Evolutionary conservation across 352 stramenopile genomes (phyloP).

Genomic region (Globisporangium emineosum): DNA sequence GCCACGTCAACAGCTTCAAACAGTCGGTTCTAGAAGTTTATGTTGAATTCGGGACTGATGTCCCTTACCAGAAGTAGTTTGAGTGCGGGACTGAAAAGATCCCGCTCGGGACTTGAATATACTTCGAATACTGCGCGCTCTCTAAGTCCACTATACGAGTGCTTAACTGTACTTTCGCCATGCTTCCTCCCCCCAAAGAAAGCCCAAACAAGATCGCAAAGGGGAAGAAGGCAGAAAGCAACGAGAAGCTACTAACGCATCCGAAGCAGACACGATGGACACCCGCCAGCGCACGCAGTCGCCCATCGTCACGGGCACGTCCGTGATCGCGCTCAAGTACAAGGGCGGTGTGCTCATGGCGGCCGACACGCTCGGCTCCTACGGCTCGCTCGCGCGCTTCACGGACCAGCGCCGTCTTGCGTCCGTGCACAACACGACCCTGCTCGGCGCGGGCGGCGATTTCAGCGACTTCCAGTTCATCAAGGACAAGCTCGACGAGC

Average conservation of each 20-base stretch:
- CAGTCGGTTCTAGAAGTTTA: not conserved
- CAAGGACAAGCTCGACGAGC: conserved; percentile 91
- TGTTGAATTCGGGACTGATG: not conserved
- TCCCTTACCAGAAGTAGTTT: too few relatives aligned
- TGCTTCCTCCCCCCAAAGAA: conserved; percentile 11
- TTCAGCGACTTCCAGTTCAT: conserved; percentile 98
- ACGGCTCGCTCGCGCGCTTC: conserved; percentile 97
- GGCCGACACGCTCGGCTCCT: conserved; percentile 96
- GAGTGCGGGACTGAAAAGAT: too few relatives aligned
- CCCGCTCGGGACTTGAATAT: not conserved
- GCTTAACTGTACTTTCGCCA: not conserved
- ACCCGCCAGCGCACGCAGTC: conserved; percentile 81
- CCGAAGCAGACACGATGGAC: conserved; percentile 34
- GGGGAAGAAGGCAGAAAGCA: conserved; percentile 11
- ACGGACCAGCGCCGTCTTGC: conserved; percentile 91
- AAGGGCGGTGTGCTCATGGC: conserved; percentile 96
- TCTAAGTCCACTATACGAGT: not conserved
- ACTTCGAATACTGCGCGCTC: not conserved
- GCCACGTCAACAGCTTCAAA: not conserved
- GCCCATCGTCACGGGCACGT: conserved; percentile 98
- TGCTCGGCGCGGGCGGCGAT: conserved; percentile 95
- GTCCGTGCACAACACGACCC: conserved; percentile 87
- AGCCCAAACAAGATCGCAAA: conserved; percentile 10
- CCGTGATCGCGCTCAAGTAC: conserved; percentile 96
- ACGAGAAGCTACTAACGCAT: not conserved